Evolutionary conservation across 2,329 filamentous ascomycete species (phyloP).

Genomic region (Aspergillus nomiae): DNA sequence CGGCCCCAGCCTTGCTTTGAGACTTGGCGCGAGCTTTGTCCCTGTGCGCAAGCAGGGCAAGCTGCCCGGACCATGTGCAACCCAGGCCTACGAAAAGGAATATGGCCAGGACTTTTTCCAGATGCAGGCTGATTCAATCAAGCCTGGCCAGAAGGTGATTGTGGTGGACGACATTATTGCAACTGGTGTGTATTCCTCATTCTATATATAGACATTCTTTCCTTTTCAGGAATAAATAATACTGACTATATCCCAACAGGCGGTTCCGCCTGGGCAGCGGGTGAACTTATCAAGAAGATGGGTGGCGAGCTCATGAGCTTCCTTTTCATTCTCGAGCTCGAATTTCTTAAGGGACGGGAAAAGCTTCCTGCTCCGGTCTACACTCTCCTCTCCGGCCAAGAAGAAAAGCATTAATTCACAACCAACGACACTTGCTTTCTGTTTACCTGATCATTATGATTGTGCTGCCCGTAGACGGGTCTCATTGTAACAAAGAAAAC

Average conservation of each 20-base stretch:
- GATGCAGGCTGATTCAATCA: slow-evolving; percentile 86
- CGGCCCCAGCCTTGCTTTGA: slow-evolving; percentile 82
- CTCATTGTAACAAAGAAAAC: slow-evolving; percentile 7
- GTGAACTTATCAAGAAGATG: slow-evolving; percentile 80
- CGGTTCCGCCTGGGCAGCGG: slow-evolving; percentile 86
- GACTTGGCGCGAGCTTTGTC: slow-evolving; percentile 82
- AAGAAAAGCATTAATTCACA: slow-evolving; percentile 28
- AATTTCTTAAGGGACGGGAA: slow-evolving; percentile 86
- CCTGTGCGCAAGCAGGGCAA: slow-evolving; percentile 95
- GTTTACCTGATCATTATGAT: background rate
- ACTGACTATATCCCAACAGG: slow-evolving; percentile 55
- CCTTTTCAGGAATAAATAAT: background rate
- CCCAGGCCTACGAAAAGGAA: slow-evolving; percentile 88
- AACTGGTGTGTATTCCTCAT: slow-evolving; percentile 67
- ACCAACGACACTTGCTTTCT: slow-evolving; percentile 10
- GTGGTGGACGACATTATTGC: slow-evolving; percentile 98
- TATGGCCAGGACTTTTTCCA: slow-evolving; percentile 95
- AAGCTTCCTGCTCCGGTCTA: slow-evolving; percentile 83
- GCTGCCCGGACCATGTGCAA: slow-evolving; percentile 84
- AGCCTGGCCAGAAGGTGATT: slow-evolving; percentile 83
- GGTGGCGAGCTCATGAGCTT: slow-evolving; percentile 86
- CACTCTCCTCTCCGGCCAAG: slow-evolving; percentile 74
- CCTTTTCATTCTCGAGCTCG: slow-evolving; percentile 93
- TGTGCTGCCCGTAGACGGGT: slow-evolving; percentile 1
- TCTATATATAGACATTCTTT: background rate